Base-by-base conservation (phyloP, 139 green algal species). In the Volvox africanus region DNA sequence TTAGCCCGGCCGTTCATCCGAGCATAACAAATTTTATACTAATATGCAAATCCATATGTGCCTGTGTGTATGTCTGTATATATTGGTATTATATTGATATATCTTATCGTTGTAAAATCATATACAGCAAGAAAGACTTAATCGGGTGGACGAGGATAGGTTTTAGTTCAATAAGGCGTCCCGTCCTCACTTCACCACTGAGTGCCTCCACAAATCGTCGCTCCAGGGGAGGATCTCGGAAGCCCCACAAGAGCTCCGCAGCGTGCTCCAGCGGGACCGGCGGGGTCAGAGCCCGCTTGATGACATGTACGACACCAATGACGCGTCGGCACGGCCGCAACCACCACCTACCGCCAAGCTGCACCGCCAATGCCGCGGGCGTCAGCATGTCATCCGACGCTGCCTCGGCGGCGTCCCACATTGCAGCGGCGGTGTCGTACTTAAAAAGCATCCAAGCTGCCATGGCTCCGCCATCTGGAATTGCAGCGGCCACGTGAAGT, bases 391-490 rank as follows among this genome's bases (percentile, higher is more conserved):
- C 84, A 71, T 80, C 67, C 30, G 75, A 81, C 9, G 19, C 5
- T 2, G 33, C 62, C 1, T 12, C 5, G 24, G 33, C 62, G 18
- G 32, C 37, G 69, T 12, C 17, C 84, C 84, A 89, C 3, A 50
- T 44, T 1, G 68, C 84, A 14, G 84, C 84, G 26, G 84, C 84
- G 37, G 36, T n/a, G 37, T 73, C 62, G 44, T 89, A 89, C 21
- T 2, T 11, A 17, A 0, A 18, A 36, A 89, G 69, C 17, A 71
- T 0, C 69, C 69, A 82, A 16, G 69, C 68, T 68, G 84, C 84
- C 84, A 89, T 71, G 28, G n/a, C 28, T n/a, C 84, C 84, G 84
- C 84, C 84, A 50, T 89, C 84, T 19, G 37, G n/a, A 36, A 89
- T 77, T 16, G 62, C 67, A 13, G 84, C 84, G 20, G 84, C 84